A percentile compares a stretch with the other conserved stretches of the same genome.
phyloP scores from a whole-genome alignment of 2,329 filamentous ascomycete species.

The Aspergillus arachidicola region DNA sequence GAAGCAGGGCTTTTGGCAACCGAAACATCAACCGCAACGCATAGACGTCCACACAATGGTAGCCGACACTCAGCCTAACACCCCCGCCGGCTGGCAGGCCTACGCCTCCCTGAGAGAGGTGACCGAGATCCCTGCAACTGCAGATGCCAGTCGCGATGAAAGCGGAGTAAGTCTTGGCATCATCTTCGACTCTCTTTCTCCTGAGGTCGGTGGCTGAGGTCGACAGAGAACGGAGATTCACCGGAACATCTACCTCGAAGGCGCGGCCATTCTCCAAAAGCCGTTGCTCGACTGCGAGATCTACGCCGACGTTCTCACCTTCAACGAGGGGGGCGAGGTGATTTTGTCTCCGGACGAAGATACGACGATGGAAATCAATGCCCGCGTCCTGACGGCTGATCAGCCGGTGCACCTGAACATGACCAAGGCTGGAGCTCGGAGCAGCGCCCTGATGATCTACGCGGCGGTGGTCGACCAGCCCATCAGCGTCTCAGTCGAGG shows the following conservation, averaged over 20 bases:
- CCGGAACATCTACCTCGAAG: not conserved
- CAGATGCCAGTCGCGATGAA: not conserved
- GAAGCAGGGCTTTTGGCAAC: too few relatives aligned
- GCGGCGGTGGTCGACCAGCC: slow-evolving; percentile 4
- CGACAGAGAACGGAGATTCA: not conserved
- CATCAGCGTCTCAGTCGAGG: not conserved
- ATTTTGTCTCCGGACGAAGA: not conserved
- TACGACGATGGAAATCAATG: not conserved
- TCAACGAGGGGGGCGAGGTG: not conserved
- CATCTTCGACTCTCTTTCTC: not conserved
- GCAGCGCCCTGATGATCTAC: slow-evolving; percentile 4
- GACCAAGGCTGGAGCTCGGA: not conserved
- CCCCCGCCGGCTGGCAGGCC: not conserved
- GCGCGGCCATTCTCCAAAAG: not conserved
- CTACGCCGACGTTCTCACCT: slow-evolving; percentile 3
- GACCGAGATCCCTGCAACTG: too few relatives aligned
- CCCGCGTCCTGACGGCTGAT: slow-evolving; percentile 5
- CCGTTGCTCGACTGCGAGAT: not conserved
- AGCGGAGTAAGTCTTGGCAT: not conserved
- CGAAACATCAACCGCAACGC: too few relatives aligned
- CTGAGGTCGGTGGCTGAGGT: not conserved
- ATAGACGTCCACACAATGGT: not conserved
- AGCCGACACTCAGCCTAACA: not conserved
- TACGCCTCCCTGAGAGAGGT: not conserved
- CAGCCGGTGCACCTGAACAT: slow-evolving; percentile 2